Evolutionary conservation across 2,329 filamentous ascomycete genomes (phyloP).

Genomic region (Stachybotrys chlorohalonatus): DNA sequence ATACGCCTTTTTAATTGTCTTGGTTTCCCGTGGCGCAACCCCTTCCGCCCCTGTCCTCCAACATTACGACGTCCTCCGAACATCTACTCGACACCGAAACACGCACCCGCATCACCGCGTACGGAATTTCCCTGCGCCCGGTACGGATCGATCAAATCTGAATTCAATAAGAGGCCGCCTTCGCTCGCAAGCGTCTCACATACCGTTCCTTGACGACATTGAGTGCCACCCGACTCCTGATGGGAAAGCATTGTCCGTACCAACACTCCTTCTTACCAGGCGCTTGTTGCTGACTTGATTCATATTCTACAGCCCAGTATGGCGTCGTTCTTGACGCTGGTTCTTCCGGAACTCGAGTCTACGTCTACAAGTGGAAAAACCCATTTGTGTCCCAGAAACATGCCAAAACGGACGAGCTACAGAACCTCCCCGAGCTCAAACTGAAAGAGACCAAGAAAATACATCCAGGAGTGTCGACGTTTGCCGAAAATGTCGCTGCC

Average conservation of each 20-base stretch:
- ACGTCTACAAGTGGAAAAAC: conserved; percentile 92
- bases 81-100: too few relatives aligned
- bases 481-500: conserved; percentile 64
- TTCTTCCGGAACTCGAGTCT: conserved; percentile 89
- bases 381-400: conserved; percentile 55
- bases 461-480: conserved; percentile 84
- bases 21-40: neutral
- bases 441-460: conserved; percentile 92
- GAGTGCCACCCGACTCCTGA: conserved; percentile 4
- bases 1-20: neutral
- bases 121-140: too few relatives aligned
- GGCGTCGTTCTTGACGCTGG: conserved; percentile 96
- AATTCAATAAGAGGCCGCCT: too few relatives aligned
- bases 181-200: neutral
- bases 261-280: neutral
- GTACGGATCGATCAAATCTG: too few relatives aligned
- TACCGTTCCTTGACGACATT: neutral
- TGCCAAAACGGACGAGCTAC: conserved; percentile 30
- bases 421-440: conserved; percentile 67
- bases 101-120: too few relatives aligned
- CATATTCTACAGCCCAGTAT: conserved; percentile 50
- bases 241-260: conserved; percentile 19
- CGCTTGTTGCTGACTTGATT: conserved; percentile 6
- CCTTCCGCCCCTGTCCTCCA: neutral
- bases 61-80: neutral